Evolutionary conservation across 305 asterid species (phyloP), one percentile per base, ranked within the genome.

Genomic region (Rubia peregrina): DNA sequence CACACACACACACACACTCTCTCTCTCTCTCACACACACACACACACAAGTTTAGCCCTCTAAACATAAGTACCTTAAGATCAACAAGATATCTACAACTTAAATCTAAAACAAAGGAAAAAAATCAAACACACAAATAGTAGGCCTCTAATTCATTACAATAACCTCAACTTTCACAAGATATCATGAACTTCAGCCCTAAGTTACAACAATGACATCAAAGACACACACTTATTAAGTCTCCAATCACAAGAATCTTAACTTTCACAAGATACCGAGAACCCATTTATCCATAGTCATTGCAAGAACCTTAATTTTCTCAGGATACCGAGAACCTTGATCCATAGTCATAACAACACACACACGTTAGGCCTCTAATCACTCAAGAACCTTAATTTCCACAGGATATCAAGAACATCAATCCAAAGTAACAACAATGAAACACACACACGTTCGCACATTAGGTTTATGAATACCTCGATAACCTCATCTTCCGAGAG

Each of bases 401-500:
- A 33, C 38, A 33, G 3, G 38, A 33, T 33, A 33, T 33, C 38
- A 33, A 33, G 38, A 33, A 33, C 38, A 33, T 33, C 38, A 33
- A 33, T 33, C 38, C 5, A 33, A 33, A 33, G 38, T 33, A 33
- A 33, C 38, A 33, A 33, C 16, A 48, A 48, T 48, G 53, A 3
- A 48, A 12, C 38, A 51, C 57, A 51, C 9, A 5, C 57, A 16
- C 22, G 3, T 16, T 5, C 3, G 1, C 38, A 4, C 38, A 22
- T 75, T 79, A 26, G 30, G 30, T 26, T 26, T 26, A 26, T 26
- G 30, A 26, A 2, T 26, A 94, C 99, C 96, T 94, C 93, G 84
- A 77, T 86, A 7, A 94, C 99, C 83, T 94, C 99, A 12, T 90
- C 99, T 78, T 94, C 96, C 17, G 96, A 89, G 70, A 94, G 79